phyloP scores from a whole-genome alignment of 805 yeast species.

The Ogataea pignaliae region DNA sequence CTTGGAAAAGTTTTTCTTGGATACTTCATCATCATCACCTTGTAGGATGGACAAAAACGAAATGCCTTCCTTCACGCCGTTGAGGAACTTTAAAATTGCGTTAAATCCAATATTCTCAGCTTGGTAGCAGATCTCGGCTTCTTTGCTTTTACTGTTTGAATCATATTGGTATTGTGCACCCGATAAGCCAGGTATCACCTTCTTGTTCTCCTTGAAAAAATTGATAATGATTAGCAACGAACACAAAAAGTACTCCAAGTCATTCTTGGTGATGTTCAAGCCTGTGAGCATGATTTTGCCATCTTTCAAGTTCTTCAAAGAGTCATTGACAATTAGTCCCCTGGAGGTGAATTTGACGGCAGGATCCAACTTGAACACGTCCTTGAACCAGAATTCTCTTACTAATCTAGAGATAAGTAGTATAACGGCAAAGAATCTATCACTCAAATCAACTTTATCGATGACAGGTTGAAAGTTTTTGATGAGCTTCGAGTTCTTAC shows the following conservation, averaged over 20 bases:
- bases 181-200: slow-evolving; percentile 54
- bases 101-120: slow-evolving; percentile 89
- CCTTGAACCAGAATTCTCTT: slow-evolving; percentile 72
- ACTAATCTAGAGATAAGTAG: slow-evolving; percentile 73
- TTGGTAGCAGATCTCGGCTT: slow-evolving; percentile 64
- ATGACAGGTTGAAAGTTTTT: slow-evolving; percentile 38
- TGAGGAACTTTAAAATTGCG: slow-evolving; percentile 68
- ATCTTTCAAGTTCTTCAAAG: slow-evolving; percentile 39
- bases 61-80: slow-evolving; percentile 81
- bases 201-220: slow-evolving; percentile 63
- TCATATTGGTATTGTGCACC: slow-evolving; percentile 53
- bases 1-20: slow-evolving; percentile 46
- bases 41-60: slow-evolving; percentile 79
- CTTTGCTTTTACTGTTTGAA: slow-evolving; percentile 39
- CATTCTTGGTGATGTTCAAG: slow-evolving; percentile 41
- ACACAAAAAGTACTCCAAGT: slow-evolving; percentile 66
- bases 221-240: slow-evolving; percentile 66
- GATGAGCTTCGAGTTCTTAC: slow-evolving; percentile 43
- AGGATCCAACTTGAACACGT: slow-evolving; percentile 47
- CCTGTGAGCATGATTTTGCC: slow-evolving; percentile 37
- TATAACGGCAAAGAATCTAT: slow-evolving; percentile 85
- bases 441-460: slow-evolving; percentile 82
- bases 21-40: slow-evolving; percentile 56
- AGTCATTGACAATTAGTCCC: slow-evolving; percentile 33
- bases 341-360: slow-evolving; percentile 30